Evolutionary conservation across 2,329 filamentous ascomycete species (phyloP).

Genomic region (Zymoseptoria passerinii): DNA sequence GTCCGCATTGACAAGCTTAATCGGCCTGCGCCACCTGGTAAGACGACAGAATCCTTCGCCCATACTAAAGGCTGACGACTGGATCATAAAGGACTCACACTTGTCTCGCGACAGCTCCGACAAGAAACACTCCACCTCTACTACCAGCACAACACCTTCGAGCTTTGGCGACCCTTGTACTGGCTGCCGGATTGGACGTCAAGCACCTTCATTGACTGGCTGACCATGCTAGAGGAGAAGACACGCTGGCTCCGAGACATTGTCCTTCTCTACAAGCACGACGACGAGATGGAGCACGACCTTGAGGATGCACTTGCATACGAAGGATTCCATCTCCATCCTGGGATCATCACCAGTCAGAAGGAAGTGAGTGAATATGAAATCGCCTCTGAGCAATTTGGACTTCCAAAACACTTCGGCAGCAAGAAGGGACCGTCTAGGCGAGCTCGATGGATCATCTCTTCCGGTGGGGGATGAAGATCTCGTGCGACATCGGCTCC

Average conservation of each 20-base stretch:
- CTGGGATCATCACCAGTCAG: constrained; percentile 10
- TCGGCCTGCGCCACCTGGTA: constrained; percentile 8
- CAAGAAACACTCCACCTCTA: constrained; percentile 19
- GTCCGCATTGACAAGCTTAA: constrained; percentile 17
- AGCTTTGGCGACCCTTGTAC: constrained; percentile 22
- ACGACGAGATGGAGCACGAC: constrained; percentile 17
- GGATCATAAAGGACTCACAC: constrained; percentile 8
- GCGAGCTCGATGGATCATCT: not conserved
- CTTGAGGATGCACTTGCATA: constrained; percentile 13
- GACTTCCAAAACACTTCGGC: constrained; percentile 22
- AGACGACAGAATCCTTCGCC: not conserved
- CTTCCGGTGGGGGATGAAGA: not conserved
- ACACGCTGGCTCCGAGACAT: constrained; percentile 18
- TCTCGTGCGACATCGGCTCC: not conserved
- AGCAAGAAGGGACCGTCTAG: constrained; percentile 5
- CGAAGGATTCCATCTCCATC: constrained; percentile 11
- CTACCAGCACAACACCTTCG: constrained; percentile 19
- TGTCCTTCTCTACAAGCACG: constrained; percentile 19
- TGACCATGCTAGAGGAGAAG: constrained; percentile 12
- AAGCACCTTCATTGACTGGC: constrained; percentile 20
- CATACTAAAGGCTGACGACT: not conserved
- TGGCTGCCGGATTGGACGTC: constrained; percentile 17
- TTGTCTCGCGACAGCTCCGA: constrained; percentile 14
- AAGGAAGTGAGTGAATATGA: constrained; percentile 20
- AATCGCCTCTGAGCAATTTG: constrained; percentile 16